Evolutionary conservation across 768 basidiomycete genomes (phyloP), one percentile per base, ranked within the genome.

Genomic region (Gymnopilus dilepis): DNA sequence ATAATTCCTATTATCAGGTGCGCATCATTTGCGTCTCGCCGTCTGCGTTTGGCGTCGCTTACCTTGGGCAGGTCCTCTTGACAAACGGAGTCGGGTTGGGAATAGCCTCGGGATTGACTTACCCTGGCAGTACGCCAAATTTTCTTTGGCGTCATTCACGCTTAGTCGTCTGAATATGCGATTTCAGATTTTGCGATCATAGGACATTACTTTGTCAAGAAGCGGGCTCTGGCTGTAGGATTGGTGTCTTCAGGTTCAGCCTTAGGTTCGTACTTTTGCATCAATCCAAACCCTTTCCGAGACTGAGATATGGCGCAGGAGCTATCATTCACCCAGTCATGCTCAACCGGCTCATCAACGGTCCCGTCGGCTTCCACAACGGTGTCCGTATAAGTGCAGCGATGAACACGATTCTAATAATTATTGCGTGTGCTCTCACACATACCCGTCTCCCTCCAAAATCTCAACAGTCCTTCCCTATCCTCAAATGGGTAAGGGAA

Each of bases 271-370:
- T 59, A 28, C 12, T 19, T n/a, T 26, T 13, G 34, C 15, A 34
- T 12, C 41, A 33, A 13, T 6, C 4, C 9, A n/a, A 2, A 24
- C 13, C 34, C 38, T 8, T 7, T 53, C 57, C 17, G 5, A 33
- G 17, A 26, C 22, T 12, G 9, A 31, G 58, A 57, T 15, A 11
- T 28, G 22, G 34, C 55, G 0, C 51, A 74, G 86, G 87, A 6
- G 82, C 84, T 22, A 76, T 84, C 21, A 56, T 86, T 3, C 84
- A 86, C 58, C 84, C 85, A 0, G 84, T 87, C 65, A 79, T 87
- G 77, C 71, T 90, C 33, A 88, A 89, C 65, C 77, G 78, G 43
- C 71, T 79, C 4, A 76, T 80, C 45, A 67, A 72, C 60, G 68
- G 75, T 7, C 61, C 60, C 0, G 52, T 78, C n/a, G 79, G 79